phyloP scores from a whole-genome alignment of 2,329 filamentous ascomycete species.

The Chrysosporium queenslandicum region DNA sequence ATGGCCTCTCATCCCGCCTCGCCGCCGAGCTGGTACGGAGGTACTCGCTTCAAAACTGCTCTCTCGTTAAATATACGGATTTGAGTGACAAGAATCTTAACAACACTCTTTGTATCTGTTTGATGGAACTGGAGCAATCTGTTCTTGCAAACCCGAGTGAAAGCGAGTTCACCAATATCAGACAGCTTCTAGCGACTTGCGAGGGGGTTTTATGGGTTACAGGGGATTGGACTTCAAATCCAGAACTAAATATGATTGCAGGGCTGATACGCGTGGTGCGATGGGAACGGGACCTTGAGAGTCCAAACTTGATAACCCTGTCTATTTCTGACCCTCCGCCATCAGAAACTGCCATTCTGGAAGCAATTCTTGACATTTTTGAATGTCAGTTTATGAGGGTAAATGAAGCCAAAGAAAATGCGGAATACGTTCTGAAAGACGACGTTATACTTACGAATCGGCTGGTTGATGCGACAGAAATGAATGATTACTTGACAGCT shows the following conservation, averaged over 20 bases:
- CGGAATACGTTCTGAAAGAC: constrained; percentile 20
- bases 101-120: constrained; percentile 20
- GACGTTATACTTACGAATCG: constrained; percentile 20
- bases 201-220: constrained; percentile 30
- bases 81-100: constrained; percentile 16
- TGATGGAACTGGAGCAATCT: constrained; percentile 18
- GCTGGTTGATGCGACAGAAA: constrained; percentile 18
- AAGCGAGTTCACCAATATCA: constrained; percentile 22
- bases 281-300: constrained; percentile 28
- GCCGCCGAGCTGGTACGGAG: constrained; percentile 5
- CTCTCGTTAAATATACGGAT: constrained; percentile 18
- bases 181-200: constrained; percentile 22
- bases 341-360: constrained; percentile 4
- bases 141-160: constrained; percentile 19
- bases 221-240: constrained; percentile 21
- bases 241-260: constrained; percentile 25
- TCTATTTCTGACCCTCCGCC: constrained; percentile 17
- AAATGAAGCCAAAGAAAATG: constrained; percentile 16
- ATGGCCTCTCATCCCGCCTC: constrained; percentile 5
- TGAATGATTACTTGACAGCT: constrained; percentile 18
- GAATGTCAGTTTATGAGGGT: constrained; percentile 18
- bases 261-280: constrained; percentile 29
- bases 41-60: constrained; percentile 11
- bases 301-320: constrained; percentile 22
- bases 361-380: constrained; percentile 17